Percentiles rank a stretch among this genome's conserved stretches.
phyloP scores from a whole-genome alignment of 2,329 filamentous ascomycete species.

The Fusarium sp. region DNA sequence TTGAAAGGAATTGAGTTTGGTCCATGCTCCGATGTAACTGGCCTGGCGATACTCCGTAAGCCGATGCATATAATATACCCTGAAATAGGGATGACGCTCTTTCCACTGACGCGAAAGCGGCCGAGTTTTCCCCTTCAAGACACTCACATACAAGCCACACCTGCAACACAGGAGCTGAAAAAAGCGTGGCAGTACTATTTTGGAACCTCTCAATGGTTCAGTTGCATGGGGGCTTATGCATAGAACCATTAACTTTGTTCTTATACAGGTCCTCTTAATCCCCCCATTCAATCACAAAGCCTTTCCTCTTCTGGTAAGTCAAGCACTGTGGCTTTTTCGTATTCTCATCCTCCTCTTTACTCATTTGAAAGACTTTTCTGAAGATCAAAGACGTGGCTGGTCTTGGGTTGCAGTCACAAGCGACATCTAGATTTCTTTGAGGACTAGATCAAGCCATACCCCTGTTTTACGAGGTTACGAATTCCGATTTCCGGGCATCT shows the following conservation, averaged over 20 bases:
- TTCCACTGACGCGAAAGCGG: conserved; percentile 19
- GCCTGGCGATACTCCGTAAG: neutral
- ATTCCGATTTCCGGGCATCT: conserved; percentile 6
- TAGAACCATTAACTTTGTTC: neutral
- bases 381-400: conserved; percentile 7
- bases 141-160: conserved; percentile 31
- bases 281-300: neutral
- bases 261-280: neutral
- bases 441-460: neutral
- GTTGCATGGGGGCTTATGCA: conserved; percentile 8
- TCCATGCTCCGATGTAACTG: conserved; percentile 12
- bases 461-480: conserved; percentile 8
- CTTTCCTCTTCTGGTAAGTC: conserved; percentile 6
- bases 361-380: neutral
- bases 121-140: conserved; percentile 35
- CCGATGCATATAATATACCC: neutral
- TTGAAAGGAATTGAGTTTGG: conserved; percentile 6
- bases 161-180: conserved; percentile 14
- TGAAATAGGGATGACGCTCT: conserved; percentile 1
- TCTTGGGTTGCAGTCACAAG: conserved; percentile 15
- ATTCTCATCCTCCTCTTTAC: conserved; percentile 6
- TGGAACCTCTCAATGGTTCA: neutral
- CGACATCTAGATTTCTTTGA: neutral
- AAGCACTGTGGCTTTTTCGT: conserved; percentile 24
- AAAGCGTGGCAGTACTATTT: conserved; percentile 1